Percentiles rank a stretch among this genome's conserved stretches.
phyloP scores from a whole-genome alignment of 768 basidiomycete species.

The Phallus indusiatus region DNA sequence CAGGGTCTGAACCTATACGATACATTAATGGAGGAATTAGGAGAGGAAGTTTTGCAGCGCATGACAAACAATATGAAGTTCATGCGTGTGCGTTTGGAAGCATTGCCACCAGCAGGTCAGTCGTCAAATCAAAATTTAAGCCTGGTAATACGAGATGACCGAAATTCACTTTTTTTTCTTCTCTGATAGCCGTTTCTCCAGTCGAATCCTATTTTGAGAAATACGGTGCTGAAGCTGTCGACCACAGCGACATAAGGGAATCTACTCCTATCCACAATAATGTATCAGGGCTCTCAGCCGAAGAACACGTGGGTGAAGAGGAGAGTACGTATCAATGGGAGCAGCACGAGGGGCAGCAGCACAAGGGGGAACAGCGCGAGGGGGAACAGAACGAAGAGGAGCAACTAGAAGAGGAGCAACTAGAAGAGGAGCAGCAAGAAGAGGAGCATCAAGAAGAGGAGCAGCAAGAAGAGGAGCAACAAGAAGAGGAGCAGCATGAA shows the following conservation, averaged over 20 bases:
- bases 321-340: neutral
- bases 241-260: neutral
- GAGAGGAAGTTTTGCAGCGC: slow-evolving; percentile 8
- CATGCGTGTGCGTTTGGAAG: slow-evolving; percentile 8
- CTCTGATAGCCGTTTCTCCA: neutral
- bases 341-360: neutral
- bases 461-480: too few relatives aligned
- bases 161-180: neutral
- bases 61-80: slow-evolving; percentile 11
- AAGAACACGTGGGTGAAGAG: neutral
- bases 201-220: neutral
- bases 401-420: too few relatives aligned
- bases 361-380: too few relatives aligned
- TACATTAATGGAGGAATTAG: slow-evolving; percentile 7
- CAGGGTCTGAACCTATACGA: slow-evolving; percentile 9
- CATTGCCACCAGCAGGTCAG: slow-evolving; percentile 3
- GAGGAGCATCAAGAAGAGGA: too few relatives aligned
- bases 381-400: too few relatives aligned
- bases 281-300: neutral
- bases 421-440: too few relatives aligned
- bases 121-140: neutral
- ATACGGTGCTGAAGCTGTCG: neutral
- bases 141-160: neutral
- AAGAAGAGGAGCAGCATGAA: neutral
- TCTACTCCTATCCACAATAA: neutral